Percentiles rank a stretch among this genome's conserved stretches.
phyloP scores from a whole-genome alignment of 2,329 filamentous ascomycete genomes.

The Fusarium nisikadoi region DNA sequence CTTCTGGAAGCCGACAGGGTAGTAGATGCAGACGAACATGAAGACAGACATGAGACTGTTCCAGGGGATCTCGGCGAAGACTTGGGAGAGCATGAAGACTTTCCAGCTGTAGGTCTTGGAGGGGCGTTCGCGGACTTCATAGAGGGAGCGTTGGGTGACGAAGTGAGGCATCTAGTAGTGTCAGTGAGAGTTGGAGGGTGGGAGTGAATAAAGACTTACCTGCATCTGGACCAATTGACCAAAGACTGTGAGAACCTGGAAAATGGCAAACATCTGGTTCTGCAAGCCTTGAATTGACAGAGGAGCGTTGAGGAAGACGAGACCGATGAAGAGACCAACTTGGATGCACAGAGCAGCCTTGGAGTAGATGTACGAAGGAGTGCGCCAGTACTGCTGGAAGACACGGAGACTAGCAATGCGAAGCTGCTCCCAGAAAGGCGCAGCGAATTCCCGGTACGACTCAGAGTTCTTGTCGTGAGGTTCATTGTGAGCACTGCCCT shows the following conservation, averaged over 20 bases:
- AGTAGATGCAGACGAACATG: slow-evolving; percentile 86
- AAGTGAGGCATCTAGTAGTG: slow-evolving; percentile 84
- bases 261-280: slow-evolving; percentile 87
- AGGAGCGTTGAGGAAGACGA: slow-evolving; percentile 79
- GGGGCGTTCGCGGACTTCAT: slow-evolving; percentile 86
- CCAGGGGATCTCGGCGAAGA: slow-evolving; percentile 87
- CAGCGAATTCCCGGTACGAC: slow-evolving; percentile 80
- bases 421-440: slow-evolving; percentile 76
- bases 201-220: background rate
- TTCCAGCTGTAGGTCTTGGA: slow-evolving; percentile 88
- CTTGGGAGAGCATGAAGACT: slow-evolving; percentile 84
- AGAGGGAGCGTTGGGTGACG: slow-evolving; percentile 81
- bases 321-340: slow-evolving; percentile 79
- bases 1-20: slow-evolving; percentile 79
- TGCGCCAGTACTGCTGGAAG: slow-evolving; percentile 93
- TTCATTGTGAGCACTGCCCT: slow-evolving; percentile 52
- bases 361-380: slow-evolving; percentile 87
- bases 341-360: slow-evolving; percentile 76
- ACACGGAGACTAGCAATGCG: slow-evolving; percentile 75
- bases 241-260: slow-evolving; percentile 85
- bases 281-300: slow-evolving; percentile 82
- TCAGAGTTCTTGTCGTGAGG: slow-evolving; percentile 49
- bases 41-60: slow-evolving; percentile 79
- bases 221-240: slow-evolving; percentile 73
- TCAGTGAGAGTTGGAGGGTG: background rate